Evolutionary conservation across 768 basidiomycete genomes (phyloP), one percentile per base, ranked within the genome.

Genomic region (Hygrocybe coccinea): DNA sequence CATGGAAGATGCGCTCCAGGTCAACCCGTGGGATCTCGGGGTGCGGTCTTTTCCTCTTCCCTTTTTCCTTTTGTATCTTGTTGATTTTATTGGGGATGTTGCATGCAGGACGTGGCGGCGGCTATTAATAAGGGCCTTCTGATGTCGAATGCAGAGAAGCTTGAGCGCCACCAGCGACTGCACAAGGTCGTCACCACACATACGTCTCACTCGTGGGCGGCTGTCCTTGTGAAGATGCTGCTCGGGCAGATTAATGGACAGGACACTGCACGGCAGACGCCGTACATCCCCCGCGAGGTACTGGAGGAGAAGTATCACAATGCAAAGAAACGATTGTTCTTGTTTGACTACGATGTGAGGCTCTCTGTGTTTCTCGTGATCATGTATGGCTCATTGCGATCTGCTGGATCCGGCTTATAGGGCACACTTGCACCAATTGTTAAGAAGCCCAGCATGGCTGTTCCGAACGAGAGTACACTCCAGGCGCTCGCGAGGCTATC

Each of bases 341-440:
- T 97, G 71, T 93, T 97, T 62, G 95, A 98, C 71, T 99, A 99
- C 68, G 94, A 97, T 66, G 91, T 92, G 57, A 64, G 89, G 79
- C 15, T 29, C 44, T 53, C 17, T 34, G 29, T 8, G 29, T 29
- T 29, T 3, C 41, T 21, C 47, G 29, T 50, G 43, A 41, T 35
- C 44, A 34, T n/a, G 49, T 55, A 44, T 45, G 12, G 15, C 39
- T 6, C 38, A 9, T 35, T 60, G 45, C 58, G 54, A 3, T 8
- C 12, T 24, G 52, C 49, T 39, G 24, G 36, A 37, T 48, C 39
- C 50, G 5, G 11, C 47, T 14, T 48, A 14, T 64, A 95, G 89
- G 95, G 95, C 5, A 99, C 95, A 0, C 85, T 99, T 58, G 86
- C 95, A 1, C 95, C 95, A 2, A 97, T 99, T 70, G 95, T 99